Percentiles rank a stretch among this genome's conserved stretches.
These are phyloP conservation scores for Boletus rubroflammeus DNA, from an alignment of 768 basidiomycete species.

Conservation along the genomic window DNA sequence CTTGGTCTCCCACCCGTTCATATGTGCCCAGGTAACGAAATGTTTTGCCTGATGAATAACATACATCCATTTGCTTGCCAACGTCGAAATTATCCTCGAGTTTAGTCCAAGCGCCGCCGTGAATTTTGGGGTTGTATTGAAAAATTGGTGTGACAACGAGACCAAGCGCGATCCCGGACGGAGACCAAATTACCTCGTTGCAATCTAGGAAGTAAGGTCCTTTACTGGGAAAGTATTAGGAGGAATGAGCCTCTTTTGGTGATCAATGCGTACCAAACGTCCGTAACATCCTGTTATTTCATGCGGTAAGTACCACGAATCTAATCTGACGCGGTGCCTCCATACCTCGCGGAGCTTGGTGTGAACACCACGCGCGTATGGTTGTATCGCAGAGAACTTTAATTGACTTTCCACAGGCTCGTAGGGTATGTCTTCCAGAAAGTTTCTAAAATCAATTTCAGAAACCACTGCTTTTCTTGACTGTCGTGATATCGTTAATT, in stretches of 20 bases:
- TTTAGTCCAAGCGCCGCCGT: slow-evolving; percentile 17
- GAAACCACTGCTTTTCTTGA: slow-evolving; percentile 6
- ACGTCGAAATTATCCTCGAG: slow-evolving; percentile 5
- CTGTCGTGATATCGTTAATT: slow-evolving; percentile 5
- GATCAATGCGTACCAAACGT: slow-evolving; percentile 8
- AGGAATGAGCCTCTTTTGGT: not conserved
- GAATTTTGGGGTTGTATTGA: slow-evolving; percentile 26
- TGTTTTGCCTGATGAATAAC: not conserved
- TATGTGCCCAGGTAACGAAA: slow-evolving; percentile 27
- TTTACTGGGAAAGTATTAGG: slow-evolving; percentile 5
- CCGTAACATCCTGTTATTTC: slow-evolving; percentile 2
- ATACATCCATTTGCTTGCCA: slow-evolving; percentile 21
- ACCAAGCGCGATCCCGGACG: slow-evolving; percentile 21
- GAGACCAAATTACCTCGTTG: slow-evolving; percentile 23
- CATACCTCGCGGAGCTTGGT: slow-evolving; percentile 17
- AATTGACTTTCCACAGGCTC: slow-evolving; percentile 12
- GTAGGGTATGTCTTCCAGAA: slow-evolving; percentile 7
- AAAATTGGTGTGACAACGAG: slow-evolving; percentile 24
- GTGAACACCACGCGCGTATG: not conserved
- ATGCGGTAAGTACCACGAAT: not conserved
- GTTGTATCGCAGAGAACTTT: slow-evolving; percentile 5
- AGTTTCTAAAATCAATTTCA: slow-evolving; percentile 17
- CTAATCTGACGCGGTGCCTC: not conserved
- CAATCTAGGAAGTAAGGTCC: slow-evolving; percentile 9
- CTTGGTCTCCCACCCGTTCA: slow-evolving; percentile 16